A percentile compares a stretch with the other conserved stretches of the same genome.
These are phyloP conservation scores for Hygrocybe coccinea DNA, from an alignment of 768 basidiomycete genomes.

Conservation along the genomic window DNA sequence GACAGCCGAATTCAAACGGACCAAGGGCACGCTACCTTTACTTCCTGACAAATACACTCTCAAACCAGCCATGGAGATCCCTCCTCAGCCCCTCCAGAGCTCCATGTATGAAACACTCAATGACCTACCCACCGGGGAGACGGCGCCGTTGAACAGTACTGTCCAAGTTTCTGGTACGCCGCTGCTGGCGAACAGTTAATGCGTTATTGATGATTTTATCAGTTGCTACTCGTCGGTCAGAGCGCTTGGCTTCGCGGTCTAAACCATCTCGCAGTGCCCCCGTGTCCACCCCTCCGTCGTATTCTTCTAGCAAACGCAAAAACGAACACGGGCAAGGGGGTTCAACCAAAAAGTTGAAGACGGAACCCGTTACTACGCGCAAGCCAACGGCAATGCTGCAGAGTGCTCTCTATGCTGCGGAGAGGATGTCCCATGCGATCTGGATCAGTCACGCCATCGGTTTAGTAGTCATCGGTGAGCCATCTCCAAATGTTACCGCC, in stretches of 20 bases:
- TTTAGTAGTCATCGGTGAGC: conserved; percentile 6
- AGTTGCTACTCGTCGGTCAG: neutral
- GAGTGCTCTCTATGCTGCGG: conserved; percentile 6
- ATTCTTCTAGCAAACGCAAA: neutral
- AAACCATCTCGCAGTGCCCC: neutral
- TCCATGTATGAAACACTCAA: neutral
- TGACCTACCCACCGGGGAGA: neutral
- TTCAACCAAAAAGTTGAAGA: neutral
- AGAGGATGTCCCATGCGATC: conserved; percentile 4
- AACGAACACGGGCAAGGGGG: neutral
- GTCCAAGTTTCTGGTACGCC: neutral
- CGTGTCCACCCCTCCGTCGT: neutral
- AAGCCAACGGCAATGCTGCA: conserved; percentile 1
- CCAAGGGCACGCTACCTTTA: neutral
- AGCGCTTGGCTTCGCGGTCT: neutral
- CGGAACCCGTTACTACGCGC: neutral
- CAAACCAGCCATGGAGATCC: neutral
- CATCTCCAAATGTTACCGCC: neutral
- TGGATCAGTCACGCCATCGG: conserved; percentile 8
- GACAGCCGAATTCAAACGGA: neutral
- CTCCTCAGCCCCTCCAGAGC: neutral
- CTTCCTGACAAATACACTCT: neutral
- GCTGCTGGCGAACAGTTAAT: neutral
- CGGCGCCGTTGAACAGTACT: neutral
- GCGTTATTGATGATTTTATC: neutral